phyloP scores from a whole-genome alignment of 2,329 filamentous ascomycete genomes.

The Nothopassalora personata region DNA sequence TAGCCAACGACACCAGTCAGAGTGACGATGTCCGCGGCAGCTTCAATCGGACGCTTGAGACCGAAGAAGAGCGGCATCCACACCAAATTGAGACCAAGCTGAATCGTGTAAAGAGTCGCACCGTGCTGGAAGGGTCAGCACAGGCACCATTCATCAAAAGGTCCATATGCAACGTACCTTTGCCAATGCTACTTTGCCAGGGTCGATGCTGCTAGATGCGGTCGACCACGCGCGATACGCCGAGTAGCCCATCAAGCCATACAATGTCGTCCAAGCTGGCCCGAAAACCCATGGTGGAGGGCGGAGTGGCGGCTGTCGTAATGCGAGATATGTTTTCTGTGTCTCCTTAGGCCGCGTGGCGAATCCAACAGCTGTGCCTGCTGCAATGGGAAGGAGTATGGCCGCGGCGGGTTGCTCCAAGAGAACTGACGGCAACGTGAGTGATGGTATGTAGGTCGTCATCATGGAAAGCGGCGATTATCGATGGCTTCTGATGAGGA shows the following conservation, averaged over 20 bases:
- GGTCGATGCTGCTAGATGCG: slow-evolving; percentile 55
- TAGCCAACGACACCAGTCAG: slow-evolving; percentile 68
- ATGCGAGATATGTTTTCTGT: slow-evolving; percentile 56
- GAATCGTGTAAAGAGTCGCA: slow-evolving; percentile 76
- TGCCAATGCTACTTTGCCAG: slow-evolving; percentile 53
- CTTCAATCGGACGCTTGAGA: slow-evolving; percentile 65
- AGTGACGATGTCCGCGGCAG: slow-evolving; percentile 68
- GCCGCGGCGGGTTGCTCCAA: slow-evolving; percentile 69
- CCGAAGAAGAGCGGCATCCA: slow-evolving; percentile 95
- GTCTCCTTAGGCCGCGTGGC: slow-evolving; percentile 55
- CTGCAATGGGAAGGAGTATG: slow-evolving; percentile 67
- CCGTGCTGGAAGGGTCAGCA: slow-evolving; percentile 43
- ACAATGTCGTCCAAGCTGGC: slow-evolving; percentile 55
- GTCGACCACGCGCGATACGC: slow-evolving; percentile 68
- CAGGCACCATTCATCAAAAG: not conserved
- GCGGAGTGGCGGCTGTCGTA: slow-evolving; percentile 60
- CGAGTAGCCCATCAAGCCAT: slow-evolving; percentile 77
- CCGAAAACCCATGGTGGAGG: slow-evolving; percentile 56
- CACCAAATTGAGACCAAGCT: slow-evolving; percentile 75
- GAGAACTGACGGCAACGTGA: slow-evolving; percentile 66
- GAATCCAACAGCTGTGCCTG: slow-evolving; percentile 70
- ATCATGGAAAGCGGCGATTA: slow-evolving; percentile 45
- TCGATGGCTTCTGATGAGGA: not conserved
- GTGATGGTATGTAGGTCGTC: slow-evolving; percentile 72
- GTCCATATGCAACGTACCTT: slow-evolving; percentile 37